Evolutionary conservation across 257 asterid genomes (phyloP), one percentile per base, ranked within the genome.

Genomic region (Penstemon davidsonii): DNA sequence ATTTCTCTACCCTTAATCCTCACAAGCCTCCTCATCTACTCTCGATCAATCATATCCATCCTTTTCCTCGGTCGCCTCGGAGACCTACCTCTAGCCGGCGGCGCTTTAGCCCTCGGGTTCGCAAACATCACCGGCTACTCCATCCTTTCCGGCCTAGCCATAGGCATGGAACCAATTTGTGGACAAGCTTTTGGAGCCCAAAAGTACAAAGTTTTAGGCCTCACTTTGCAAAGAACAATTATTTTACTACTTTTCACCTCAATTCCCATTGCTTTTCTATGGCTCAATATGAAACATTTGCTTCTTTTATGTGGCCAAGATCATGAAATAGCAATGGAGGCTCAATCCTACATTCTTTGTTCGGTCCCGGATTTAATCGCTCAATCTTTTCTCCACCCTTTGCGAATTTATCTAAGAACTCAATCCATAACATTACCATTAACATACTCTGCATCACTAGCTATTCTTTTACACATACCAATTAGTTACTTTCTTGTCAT

Each of bases 81-180:
- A 47, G 79, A 81, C 50, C 82, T 84, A 25, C 19, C 82, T 8
- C 55, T 83, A 0, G 89, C 91, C 9, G 91, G 83, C 18, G 91
- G 91, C 2, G 70, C 91, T 0, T 73, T 85, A 0, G 91, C 91
- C 7, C 37, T 83, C 0, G 87, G 88, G 3, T 74, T 78, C 58
- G 83, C 80, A 0, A 79, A 85, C 78, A 83, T 85, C 76, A 83
- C 81, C 18, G 92, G 89, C 6, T 83, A 83, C 73, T 83, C 92
- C 2, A 68, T 85, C 37, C 85, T 85, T 61, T 85, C 88, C 41
- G 92, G 92, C 10, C 83, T 86, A 3, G 75, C 87, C 50, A 79
- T 73, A 71, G 92, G 92, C 1, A 86, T 86, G 89, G 92, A 86
- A 67, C 87, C 89, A 15, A 83, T 86, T 1, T 86, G 92, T 73